A percentile compares a stretch with the other conserved stretches of the same genome.
Conservation (phyloP, 2,329 filamentous ascomycete genomes). For the Trichophyton simii region DNA sequence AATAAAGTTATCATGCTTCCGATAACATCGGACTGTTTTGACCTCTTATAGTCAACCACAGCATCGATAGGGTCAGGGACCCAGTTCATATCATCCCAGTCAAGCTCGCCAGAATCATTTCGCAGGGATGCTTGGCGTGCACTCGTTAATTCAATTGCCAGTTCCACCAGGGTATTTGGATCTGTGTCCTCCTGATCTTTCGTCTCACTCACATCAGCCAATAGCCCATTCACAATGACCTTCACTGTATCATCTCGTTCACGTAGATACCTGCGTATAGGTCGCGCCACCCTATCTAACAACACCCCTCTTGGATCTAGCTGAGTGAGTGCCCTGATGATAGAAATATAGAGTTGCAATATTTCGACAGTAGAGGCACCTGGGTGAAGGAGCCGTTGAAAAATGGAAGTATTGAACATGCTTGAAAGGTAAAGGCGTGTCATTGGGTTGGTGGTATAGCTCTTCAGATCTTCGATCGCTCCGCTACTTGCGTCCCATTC, state of each 20-base stretch:
- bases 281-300: conserved; percentile 52
- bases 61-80: conserved; percentile 86
- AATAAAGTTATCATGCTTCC: conserved; percentile 80
- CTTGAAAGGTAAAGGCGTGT: conserved; percentile 45
- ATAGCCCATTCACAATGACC: conserved; percentile 51
- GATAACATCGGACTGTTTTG: conserved; percentile 80
- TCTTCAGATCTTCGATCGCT: conserved; percentile 49
- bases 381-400: conserved; percentile 46
- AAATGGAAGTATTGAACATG: conserved; percentile 42
- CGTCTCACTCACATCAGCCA: conserved; percentile 39
- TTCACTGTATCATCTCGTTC: conserved; percentile 54
- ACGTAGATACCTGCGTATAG: conserved; percentile 50
- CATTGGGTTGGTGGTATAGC: conserved; percentile 41
- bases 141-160: conserved; percentile 41
- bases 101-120: conserved; percentile 52
- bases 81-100: conserved; percentile 92
- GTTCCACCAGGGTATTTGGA: conserved; percentile 37
- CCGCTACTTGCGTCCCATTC: conserved; percentile 48
- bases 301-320: conserved; percentile 54
- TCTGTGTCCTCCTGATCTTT: conserved; percentile 16
- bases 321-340: conserved; percentile 51
- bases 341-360: conserved; percentile 54
- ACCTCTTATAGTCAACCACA: conserved; percentile 78
- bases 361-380: conserved; percentile 55
- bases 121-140: conserved; percentile 30